Base-by-base conservation (phyloP, 176 grass and related monocot genomes). In the Triticum turgidum region DNA sequence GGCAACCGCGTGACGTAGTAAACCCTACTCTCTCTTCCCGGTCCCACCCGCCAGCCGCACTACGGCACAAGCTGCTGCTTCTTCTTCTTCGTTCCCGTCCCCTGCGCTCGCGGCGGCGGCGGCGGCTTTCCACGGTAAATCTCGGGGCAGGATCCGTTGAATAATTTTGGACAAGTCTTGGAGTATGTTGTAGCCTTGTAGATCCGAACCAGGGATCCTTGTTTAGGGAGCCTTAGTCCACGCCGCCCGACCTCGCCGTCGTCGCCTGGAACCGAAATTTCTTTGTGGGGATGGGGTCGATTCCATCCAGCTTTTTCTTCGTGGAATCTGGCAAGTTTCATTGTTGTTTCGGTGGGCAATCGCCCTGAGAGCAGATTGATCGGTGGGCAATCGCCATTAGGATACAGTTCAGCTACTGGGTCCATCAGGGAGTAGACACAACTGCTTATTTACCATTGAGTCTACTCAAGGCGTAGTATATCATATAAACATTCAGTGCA, bases 41-140 rank as follows among this genome's bases (percentile, higher is more conserved):
- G 62, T 10, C 79, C 62, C 79, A 81, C 79, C 32, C 1, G 9
- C 25, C 79, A 81, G 79, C 41, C 17, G 17, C 79, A 33, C 79
- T 25, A 74, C 11, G 24, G 18, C 61, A 47, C 24, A 0, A n/a
- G 42, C 37, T 25, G 32, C 38, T 10, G 1, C 10, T 47, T 13
- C 78, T 37, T 61, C 39, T 30, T 27, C 17, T 13, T 25, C 78
- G 14, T 61, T 59, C 4, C 32, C 77, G 11, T 79, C 34, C 34
- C 34, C n/a, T 42, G 1, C 59, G 77, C 77, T 80, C n/a, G 33
- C 77, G 61, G 51, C 76, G 39, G 39, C 39, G 29, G 59, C 77
- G 61, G 51, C 76, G 0, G 59, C 78, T 2, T 1, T 8, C 63
- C 9, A 33, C 41, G 41, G 38, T 81, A 29, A 47, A 29, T 81